Percentiles rank a stretch among this genome's conserved stretches.
These are phyloP conservation scores for Nemania bipapillata DNA, from an alignment of 2,329 filamentous ascomycete genomes.

Conservation along the genomic window DNA sequence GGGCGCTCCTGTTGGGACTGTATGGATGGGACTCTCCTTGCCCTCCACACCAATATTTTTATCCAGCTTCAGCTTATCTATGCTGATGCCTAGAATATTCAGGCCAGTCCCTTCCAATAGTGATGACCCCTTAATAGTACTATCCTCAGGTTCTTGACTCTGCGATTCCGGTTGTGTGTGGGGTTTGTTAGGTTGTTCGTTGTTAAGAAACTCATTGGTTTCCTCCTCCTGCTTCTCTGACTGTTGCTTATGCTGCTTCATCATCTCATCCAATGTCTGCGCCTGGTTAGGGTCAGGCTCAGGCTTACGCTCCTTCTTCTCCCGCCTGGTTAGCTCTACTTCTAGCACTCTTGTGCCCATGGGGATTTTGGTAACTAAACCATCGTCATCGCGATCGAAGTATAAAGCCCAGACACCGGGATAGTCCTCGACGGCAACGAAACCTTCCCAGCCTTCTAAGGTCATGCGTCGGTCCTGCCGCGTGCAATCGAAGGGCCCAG, in stretches of 20 bases:
- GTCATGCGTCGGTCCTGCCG: slow-evolving; percentile 63
- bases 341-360: slow-evolving; percentile 64
- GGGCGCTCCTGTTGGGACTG: slow-evolving; percentile 29
- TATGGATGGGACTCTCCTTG: slow-evolving; percentile 8
- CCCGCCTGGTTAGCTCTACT: slow-evolving; percentile 64
- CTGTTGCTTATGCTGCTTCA: slow-evolving; percentile 48
- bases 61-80: slow-evolving; percentile 32
- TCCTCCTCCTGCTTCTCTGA: slow-evolving; percentile 31
- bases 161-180: slow-evolving; percentile 15
- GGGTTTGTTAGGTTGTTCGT: neutral
- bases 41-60: neutral
- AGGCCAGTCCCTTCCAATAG: neutral
- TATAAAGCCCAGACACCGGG: slow-evolving; percentile 60
- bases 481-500: slow-evolving; percentile 64
- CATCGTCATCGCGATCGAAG: slow-evolving; percentile 61
- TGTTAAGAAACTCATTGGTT: slow-evolving; percentile 15
- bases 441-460: slow-evolving; percentile 62
- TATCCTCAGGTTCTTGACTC: neutral
- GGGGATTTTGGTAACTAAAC: slow-evolving; percentile 58
- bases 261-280: slow-evolving; percentile 49
- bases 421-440: slow-evolving; percentile 60
- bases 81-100: neutral
- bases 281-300: slow-evolving; percentile 42
- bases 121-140: neutral
- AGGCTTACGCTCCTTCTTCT: slow-evolving; percentile 58